Evolutionary conservation across 495 filamentous ascomycete genomes (phyloP), one percentile per base, ranked within the genome.

Genomic region (Paragyromitra xinjiangensis): DNA sequence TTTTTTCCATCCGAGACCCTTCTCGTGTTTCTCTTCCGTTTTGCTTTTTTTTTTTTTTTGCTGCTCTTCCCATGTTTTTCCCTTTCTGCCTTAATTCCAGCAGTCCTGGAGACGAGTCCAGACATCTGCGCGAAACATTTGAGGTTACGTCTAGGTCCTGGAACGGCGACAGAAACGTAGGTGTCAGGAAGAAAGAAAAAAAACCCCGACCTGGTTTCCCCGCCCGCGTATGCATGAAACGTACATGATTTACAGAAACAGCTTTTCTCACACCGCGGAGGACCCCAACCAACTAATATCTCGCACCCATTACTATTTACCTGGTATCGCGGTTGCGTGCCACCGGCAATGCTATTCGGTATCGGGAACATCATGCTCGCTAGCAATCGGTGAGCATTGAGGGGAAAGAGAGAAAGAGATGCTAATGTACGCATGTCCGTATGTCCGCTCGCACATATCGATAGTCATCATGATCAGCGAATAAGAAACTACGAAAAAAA

Each of bases 121-220:
- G 64, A 50, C 45, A 11, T 19, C 22, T n/a, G 65, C 50, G 37
- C 53, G 71, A 74, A 74, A 74, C 71, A 44, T 66, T 48, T 58
- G 22, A 26, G 64, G 64, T 67, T 67, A 48, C 29, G 59, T 37
- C 59, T 22, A 58, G 22, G 22, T 34, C 55, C 63, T 65, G 63
- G 63, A 65, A 65, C 50, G n/a, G 19, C 16, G 50, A 22, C 50
- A 66, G 61, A 66, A 66, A 73, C 56, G 50, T 12, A 55, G 34
- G 64, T 74, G 71, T 62, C 53, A 61, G 71, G 19, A 22, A 44
- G 3, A 34, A 34, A 3, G 4, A 34, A 34, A 34, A 3, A 3
- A 55, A 58, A 56, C n/a, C 70, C 63, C 51, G 64, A 74, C 71
- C 71, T 69, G 71, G 71, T 74, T 74, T 69, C 56, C 22, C 29